phyloP scores from a whole-genome alignment of 1,284 basidiomycete genomes.

The Phellinidium pouzarii region DNA sequence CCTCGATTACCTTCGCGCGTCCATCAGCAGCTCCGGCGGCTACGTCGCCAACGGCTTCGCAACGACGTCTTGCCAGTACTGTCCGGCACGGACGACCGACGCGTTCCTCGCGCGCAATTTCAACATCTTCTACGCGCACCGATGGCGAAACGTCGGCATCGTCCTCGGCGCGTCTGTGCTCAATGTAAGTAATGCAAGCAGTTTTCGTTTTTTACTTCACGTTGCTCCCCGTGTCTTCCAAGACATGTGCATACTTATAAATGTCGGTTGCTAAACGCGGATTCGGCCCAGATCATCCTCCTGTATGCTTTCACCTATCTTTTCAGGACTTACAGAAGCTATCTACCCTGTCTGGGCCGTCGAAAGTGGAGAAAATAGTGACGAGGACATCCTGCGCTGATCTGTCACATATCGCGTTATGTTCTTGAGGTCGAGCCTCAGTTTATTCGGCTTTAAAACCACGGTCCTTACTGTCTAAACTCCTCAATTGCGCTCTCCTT shows the following conservation, averaged over 20 bases:
- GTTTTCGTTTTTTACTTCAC: neutral
- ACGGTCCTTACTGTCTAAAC: too few species aligned
- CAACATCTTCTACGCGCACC: constrained; percentile 28
- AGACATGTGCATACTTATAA: too few species aligned
- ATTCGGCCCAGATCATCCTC: constrained; percentile 2
- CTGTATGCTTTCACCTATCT: constrained; percentile 8
- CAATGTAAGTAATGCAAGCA: constrained; percentile 16
- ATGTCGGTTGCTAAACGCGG: too few species aligned
- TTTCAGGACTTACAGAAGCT: constrained; percentile 20
- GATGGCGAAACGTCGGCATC: constrained; percentile 18
- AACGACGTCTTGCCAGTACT: constrained; percentile 34
- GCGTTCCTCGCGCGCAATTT: constrained; percentile 21
- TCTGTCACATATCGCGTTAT: too few species aligned
- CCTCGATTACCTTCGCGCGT: constrained; percentile 48
- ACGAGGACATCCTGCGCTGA: too few species aligned
- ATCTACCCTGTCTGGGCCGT: constrained; percentile 23
- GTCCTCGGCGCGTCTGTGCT: constrained; percentile 12
- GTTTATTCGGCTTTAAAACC: too few species aligned
- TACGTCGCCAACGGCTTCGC: constrained; percentile 60
- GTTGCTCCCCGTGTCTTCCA: neutral
- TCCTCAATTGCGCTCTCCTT: too few species aligned
- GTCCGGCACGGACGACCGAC: constrained; percentile 21
- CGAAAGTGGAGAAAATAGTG: neutral
- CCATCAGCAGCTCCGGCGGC: constrained; percentile 49
- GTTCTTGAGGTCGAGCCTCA: too few species aligned